Base-by-base conservation (phyloP, 768 basidiomycete species). In the Suillus tomentosus region DNA sequence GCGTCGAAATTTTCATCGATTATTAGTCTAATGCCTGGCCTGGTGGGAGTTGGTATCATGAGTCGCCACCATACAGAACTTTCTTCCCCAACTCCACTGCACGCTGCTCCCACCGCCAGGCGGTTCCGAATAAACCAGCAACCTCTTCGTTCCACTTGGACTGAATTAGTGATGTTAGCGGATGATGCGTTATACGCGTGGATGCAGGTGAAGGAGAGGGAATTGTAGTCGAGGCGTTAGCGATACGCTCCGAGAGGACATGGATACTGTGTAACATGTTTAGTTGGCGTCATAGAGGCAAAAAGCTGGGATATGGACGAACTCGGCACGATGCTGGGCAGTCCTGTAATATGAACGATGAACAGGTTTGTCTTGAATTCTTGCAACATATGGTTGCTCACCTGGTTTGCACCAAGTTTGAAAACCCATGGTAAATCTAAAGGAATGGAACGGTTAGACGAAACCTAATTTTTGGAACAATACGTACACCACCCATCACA, bases 371-470 rank as follows among this genome's bases (percentile, higher is more conserved):
- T 54, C 60, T 54, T 47, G 64, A 60, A 11, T 19, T 27, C 39
- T 13, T 31, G 58, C n/a, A 59, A 22, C 31, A 27, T 34, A 53
- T 43, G 48, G 34, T 51, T 14, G 70, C 80, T 47, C 60, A 87
- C 88, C 81, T 80, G 53, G 82, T 82, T 57, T 84, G 81, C 56
- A 90, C 87, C 73, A 88, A 70, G 69, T 82, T 85, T 3, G 88
- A 89, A 71, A 90, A 87, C 27, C 87, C 88, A 73, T 90, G 90
- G 75, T 90, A 90, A 6, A 89, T 79, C 88, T 87, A 66, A 13
- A 62, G 37, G 27, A 24, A 22, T 31, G 43, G 59, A 34, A 45
- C 40, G 13, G 27, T 55, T 48, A 27, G 36, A 55, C 15, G 19
- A 19, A 40, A 56, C 19, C 40, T 31, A 36, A 27, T 48, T 51